Conservation (phyloP, 805 yeast species). For the Candida piceae region DNA sequence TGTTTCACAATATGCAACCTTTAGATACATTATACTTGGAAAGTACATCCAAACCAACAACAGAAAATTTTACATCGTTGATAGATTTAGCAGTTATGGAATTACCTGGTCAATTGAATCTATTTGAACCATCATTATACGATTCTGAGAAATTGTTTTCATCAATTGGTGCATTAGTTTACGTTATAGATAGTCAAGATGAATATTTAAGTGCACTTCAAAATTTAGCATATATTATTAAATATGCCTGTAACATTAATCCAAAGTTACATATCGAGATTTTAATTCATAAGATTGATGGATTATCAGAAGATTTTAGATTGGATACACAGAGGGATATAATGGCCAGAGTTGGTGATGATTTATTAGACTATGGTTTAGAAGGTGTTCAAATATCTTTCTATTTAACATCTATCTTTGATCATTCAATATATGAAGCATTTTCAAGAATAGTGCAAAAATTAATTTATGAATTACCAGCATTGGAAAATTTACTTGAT, state of each 20-base stretch:
- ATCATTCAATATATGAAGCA: conserved; percentile 94
- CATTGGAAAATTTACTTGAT: conserved; percentile 83
- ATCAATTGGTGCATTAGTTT: conserved; percentile 84
- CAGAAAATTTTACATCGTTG: conserved; percentile 76
- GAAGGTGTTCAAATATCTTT: conserved; percentile 90
- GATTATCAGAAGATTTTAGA: conserved; percentile 87
- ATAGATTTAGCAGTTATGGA: conserved; percentile 89
- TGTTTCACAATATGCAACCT: conserved; percentile 95
- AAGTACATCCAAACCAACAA: conserved; percentile 82
- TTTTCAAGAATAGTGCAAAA: conserved; percentile 91
- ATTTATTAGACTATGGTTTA: conserved; percentile 78
- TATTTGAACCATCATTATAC: conserved; percentile 72
- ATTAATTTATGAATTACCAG: conserved; percentile 81
- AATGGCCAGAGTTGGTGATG: conserved; percentile 94
- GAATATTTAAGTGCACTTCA: conserved; percentile 91
- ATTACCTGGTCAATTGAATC: conserved; percentile 88
- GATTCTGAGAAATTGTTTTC: conserved; percentile 75
- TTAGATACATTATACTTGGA: conserved; percentile 87
- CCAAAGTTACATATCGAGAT: conserved; percentile 88
- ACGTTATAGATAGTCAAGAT: conserved; percentile 93
- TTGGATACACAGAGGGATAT: conserved; percentile 94
- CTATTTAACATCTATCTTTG: conserved; percentile 90
- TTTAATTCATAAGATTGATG: conserved; percentile 92
- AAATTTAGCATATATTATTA: conserved; percentile 81
- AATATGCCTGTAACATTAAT: conserved; percentile 78